Evolutionary conservation across 2,329 filamentous ascomycete species (phyloP), one percentile per base, ranked within the genome.

Genomic region (Aspergillus eucalypticola): DNA sequence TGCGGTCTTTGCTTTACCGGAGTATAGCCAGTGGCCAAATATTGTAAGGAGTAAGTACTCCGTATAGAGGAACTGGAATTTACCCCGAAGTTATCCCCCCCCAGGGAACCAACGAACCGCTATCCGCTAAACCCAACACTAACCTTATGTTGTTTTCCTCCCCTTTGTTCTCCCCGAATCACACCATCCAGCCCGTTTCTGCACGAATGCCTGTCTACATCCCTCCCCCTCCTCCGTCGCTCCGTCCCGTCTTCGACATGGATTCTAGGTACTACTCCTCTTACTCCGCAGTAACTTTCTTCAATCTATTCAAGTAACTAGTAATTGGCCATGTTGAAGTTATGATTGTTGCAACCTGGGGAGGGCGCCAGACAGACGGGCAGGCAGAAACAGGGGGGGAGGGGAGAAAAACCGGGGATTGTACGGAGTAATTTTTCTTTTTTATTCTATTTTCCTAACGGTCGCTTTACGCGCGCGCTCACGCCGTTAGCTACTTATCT

Each of bases 71-170:
- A 27, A 27, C 7, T 44, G 46, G 15, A 19, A 29, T 29, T 50
- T 50, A 50, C 46, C 46, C 46, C 46, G 46, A 50, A 50, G 46
- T 50, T 50, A 32, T 50, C 23, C 46, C 46, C 32, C 27, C 46
- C 27, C 46, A 50, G 46, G 46, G 46, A 50, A 49, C 41, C n/a
- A 44, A 19, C 39, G n/a, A 42, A 19, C 39, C 39, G 3, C 17
- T 17, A 19, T 10, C 44, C 44, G 46, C 25, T 50, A 32, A 27
- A 29, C 27, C 46, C 46, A 50, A 35, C 46, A 27, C 46, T 50
- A 50, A 50, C 46, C 46, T 50, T 50, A 50, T 50, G 46, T 50
- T 11, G 46, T 50, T 50, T 17, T 27, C 46, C n/a, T 50, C 11
- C 15, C 25, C 17, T 13, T 49, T 27, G 25, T 13, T 35, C 32